A percentile compares a stretch with the other conserved stretches of the same genome.
phyloP scores from a whole-genome alignment of 2,329 filamentous ascomycete genomes.

The Aspergillus novofumigatus region DNA sequence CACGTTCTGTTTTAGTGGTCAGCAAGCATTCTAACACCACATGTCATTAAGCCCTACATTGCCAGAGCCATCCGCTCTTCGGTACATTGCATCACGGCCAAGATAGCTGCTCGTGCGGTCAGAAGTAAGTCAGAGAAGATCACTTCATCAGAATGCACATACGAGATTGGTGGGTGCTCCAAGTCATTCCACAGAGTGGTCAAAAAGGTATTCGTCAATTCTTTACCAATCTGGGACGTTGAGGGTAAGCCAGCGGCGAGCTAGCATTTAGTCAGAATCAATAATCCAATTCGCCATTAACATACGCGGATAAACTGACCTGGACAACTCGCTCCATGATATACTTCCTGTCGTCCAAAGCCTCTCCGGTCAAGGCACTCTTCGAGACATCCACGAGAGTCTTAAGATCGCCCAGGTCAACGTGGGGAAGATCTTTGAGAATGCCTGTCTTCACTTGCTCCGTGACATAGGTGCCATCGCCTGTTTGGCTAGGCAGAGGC shows the following conservation, averaged over 20 bases:
- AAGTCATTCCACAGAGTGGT: constrained; percentile 53
- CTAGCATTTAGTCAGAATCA: constrained; percentile 16
- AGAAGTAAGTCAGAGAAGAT: constrained; percentile 22
- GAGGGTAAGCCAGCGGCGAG: constrained; percentile 35
- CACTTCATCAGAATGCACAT: constrained; percentile 27
- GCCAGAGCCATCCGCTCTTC: constrained; percentile 38
- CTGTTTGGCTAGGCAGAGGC: constrained; percentile 40
- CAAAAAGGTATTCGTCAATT: constrained; percentile 49
- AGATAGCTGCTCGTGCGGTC: constrained; percentile 28
- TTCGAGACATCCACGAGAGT: constrained; percentile 40
- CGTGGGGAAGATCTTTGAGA: constrained; percentile 43
- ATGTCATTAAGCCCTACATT: constrained; percentile 26
- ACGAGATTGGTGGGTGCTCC: constrained; percentile 51
- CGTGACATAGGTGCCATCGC: constrained; percentile 39
- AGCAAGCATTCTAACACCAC: constrained; percentile 23
- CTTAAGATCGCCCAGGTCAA: constrained; percentile 45
- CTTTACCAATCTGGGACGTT: constrained; percentile 29
- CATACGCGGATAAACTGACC: constrained; percentile 18
- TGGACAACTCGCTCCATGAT: constrained; percentile 57
- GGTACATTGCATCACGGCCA: constrained; percentile 31
- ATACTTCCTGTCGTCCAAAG: constrained; percentile 59
- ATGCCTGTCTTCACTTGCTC: constrained; percentile 32
- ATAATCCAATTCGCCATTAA: not conserved
- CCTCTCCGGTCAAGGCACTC: constrained; percentile 45
- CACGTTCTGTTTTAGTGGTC: constrained; percentile 52